Evolutionary conservation across 1,284 basidiomycete genomes (phyloP), one percentile per base, ranked within the genome.

Genomic region (Ustilago tritici): DNA sequence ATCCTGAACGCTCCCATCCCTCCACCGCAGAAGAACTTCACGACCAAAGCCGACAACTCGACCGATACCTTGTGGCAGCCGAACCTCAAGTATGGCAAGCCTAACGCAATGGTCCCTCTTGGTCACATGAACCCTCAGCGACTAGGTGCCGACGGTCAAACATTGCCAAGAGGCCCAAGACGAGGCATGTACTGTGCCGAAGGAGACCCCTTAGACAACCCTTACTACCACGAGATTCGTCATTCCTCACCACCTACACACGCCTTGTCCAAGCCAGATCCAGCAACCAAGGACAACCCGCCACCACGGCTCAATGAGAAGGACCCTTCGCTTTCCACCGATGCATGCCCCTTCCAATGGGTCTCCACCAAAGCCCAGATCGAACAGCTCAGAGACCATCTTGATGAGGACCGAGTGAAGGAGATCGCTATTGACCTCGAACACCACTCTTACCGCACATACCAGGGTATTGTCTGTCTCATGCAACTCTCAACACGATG

Each of bases 341-440:
- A 91, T 31, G 88, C 90, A 1, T 92, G 91, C 0, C 90, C 92
- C 2, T 92, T 94, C 82, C 90, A 89, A 38, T 95, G 91, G 89
- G 89, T 98, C 10, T 89, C 91, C 10, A 92, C 91, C 3, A 83
- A 88, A 0, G 87, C 88, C 12, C 88, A 88, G 14, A 89, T 97
- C 46, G 86, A 89, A 3, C 83, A 80, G 23, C 91, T 97, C 90
- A 88, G 94, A 4, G 89, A 89, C n/a, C 86, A 87, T 57, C 78
- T 87, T 31, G 60, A 90, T 43, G 84, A 87, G 12, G 72, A 70
- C 6, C 79, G 79, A 12, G 90, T 89, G n/a, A 88, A 87, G 50
- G 95, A 97, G 86, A 91, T 99, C 60, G 96, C 96, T 1, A 89
- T 99, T 43, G 96, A 99, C 87, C 88, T 99, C 53, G 96, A 99